Percentiles rank a stretch among this genome's conserved stretches.
Evolutionary conservation across 129 eudicot species (phyloP).

Genomic region (Logfia minima): DNA sequence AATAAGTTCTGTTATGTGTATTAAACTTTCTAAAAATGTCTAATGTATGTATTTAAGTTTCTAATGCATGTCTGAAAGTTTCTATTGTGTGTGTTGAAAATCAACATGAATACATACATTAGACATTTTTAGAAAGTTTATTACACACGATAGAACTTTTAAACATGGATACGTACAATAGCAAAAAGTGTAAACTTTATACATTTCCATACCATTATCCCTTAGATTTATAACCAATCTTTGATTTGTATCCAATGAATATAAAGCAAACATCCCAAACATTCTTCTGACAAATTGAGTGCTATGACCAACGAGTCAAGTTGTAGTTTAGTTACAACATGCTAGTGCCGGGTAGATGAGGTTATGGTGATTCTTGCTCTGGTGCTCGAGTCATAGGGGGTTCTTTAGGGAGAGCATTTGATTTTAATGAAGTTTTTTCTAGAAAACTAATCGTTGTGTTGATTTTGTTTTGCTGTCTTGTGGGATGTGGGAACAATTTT

Average conservation of each 20-base stretch:
- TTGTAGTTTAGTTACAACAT: background rate
- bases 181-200: too few relatives aligned
- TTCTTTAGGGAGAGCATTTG: background rate
- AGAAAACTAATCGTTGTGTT: slow-evolving; percentile 1
- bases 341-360: background rate
- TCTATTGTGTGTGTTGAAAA: too few relatives aligned
- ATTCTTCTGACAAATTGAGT: background rate
- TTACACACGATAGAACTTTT: too few relatives aligned
- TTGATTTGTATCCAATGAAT: background rate
- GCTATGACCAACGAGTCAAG: background rate
- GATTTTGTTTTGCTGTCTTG: background rate
- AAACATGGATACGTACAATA: too few relatives aligned
- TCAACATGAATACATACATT: too few relatives aligned
- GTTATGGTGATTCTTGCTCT: background rate
- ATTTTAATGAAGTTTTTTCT: background rate
- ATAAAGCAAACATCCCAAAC: background rate
- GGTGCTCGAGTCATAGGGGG: background rate
- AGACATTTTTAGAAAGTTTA: too few relatives aligned
- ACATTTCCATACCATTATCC: too few relatives aligned
- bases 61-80: too few relatives aligned
- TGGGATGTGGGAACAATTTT: background rate
- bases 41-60: too few relatives aligned
- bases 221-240: background rate
- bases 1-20: too few relatives aligned
- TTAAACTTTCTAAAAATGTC: too few relatives aligned